A percentile compares a stretch with the other conserved stretches of the same genome.
phyloP scores from a whole-genome alignment of 805 yeast species.

The Metschnikowia kofuensis region DNA sequence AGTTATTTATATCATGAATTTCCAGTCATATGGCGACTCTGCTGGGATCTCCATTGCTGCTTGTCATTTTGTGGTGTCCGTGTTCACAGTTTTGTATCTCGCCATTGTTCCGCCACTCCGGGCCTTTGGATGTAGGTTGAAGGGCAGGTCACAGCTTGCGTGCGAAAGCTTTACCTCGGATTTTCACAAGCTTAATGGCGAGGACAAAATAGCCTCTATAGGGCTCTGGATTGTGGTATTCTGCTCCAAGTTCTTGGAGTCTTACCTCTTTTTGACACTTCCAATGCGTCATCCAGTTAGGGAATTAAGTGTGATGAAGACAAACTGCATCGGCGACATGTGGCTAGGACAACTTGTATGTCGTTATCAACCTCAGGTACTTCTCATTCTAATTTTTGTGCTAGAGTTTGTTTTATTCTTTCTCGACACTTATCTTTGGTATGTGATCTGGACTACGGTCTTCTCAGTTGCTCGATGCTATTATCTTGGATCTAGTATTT shows the following conservation, averaged over 20 bases:
- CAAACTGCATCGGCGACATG: constrained; percentile 61
- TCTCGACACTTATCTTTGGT: constrained; percentile 83
- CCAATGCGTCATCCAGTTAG: constrained; percentile 80
- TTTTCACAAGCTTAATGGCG: constrained; percentile 50
- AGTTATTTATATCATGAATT: constrained; percentile 41
- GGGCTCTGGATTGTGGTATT: constrained; percentile 71
- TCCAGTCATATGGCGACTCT: constrained; percentile 17
- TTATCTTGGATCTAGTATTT: constrained; percentile 73
- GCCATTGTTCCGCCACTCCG: constrained; percentile 61
- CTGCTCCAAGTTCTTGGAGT: constrained; percentile 70
- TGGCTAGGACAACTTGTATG: constrained; percentile 55
- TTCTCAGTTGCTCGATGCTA: constrained; percentile 71
- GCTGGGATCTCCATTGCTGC: constrained; percentile 46
- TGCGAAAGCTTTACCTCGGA: constrained; percentile 51
- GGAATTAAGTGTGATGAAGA: constrained; percentile 56
- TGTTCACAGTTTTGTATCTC: constrained; percentile 52
- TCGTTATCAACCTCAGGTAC: constrained; percentile 51
- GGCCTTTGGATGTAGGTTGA: constrained; percentile 39
- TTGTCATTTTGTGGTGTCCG: constrained; percentile 55
- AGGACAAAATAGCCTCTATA: constrained; percentile 58
- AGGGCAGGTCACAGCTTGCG: constrained; percentile 37
- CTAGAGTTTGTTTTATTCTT: constrained; percentile 71
- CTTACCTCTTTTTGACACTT: constrained; percentile 86
- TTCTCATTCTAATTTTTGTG: constrained; percentile 50
- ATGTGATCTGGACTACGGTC: constrained; percentile 72